A percentile compares a stretch with the other conserved stretches of the same genome.
These are phyloP conservation scores for Verticillium zaregamsianum DNA, from an alignment of 2,329 filamentous ascomycete species.

Conservation along the genomic window DNA sequence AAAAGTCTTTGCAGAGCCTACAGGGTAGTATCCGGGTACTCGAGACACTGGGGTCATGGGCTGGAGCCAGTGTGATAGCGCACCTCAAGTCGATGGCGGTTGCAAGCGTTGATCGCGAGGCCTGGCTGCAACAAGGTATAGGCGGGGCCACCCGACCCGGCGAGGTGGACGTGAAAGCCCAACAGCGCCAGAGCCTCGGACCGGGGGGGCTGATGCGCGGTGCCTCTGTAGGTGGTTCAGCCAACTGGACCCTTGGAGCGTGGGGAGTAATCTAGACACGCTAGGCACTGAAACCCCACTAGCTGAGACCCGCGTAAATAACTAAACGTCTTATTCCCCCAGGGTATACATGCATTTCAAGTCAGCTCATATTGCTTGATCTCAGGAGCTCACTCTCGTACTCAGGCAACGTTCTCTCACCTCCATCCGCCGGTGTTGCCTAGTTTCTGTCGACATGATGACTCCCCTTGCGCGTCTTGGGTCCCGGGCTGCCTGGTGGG, in stretches of 20 bases:
- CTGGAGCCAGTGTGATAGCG: constrained; percentile 66
- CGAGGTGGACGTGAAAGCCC: constrained; percentile 55
- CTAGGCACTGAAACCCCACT: not conserved
- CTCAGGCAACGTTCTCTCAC: not conserved
- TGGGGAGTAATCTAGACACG: constrained; percentile 48
- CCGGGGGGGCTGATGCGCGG: constrained; percentile 40
- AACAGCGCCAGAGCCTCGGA: constrained; percentile 62
- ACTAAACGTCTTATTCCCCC: not conserved
- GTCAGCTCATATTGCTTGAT: not conserved
- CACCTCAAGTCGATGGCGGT: constrained; percentile 66
- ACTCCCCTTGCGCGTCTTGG: not conserved
- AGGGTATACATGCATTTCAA: not conserved
- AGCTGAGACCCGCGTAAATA: not conserved
- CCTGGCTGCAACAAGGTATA: constrained; percentile 65
- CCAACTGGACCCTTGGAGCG: constrained; percentile 58
- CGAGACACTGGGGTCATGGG: constrained; percentile 69
- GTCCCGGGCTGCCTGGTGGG: not conserved
- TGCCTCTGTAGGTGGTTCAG: constrained; percentile 28
- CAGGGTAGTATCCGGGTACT: constrained; percentile 61
- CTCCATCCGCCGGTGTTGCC: not conserved
- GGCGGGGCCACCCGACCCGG: constrained; percentile 55
- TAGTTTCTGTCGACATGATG: not conserved
- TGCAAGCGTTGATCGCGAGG: constrained; percentile 66
- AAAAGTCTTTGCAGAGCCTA: constrained; percentile 27
- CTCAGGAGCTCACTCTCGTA: not conserved